A percentile compares a stretch with the other conserved stretches of the same genome.
Conservation (phyloP, 108 stramenopile species). For the Fistulifera pelliculosa region DNA sequence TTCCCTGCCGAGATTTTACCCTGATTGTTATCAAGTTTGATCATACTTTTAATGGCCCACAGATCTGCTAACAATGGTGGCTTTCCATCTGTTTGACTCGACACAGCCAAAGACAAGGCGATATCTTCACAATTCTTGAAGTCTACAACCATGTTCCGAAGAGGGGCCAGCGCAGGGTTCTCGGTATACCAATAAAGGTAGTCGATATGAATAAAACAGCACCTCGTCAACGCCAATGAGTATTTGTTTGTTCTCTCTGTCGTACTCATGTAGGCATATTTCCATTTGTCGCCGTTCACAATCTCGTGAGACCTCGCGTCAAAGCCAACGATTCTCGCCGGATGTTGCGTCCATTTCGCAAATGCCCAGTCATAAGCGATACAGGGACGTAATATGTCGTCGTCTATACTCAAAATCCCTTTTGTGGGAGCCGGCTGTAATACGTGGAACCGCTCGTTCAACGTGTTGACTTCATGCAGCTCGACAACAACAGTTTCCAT, state of each 20-base stretch:
- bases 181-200: slow-evolving; percentile 62
- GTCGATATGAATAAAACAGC: slow-evolving; percentile 64
- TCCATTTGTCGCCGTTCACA: slow-evolving; percentile 34
- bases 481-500: slow-evolving; percentile 41
- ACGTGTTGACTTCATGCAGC: slow-evolving; percentile 48
- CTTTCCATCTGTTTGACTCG: slow-evolving; percentile 50
- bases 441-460: slow-evolving; percentile 76
- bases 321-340: slow-evolving; percentile 77
- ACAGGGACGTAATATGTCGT: slow-evolving; percentile 78
- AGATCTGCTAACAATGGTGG: slow-evolving; percentile 68
- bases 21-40: slow-evolving; percentile 33
- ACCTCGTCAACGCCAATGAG: slow-evolving; percentile 58
- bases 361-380: slow-evolving; percentile 78
- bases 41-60: slow-evolving; percentile 57
- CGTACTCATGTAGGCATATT: slow-evolving; percentile 61
- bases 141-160: slow-evolving; percentile 41
- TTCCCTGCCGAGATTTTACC: slow-evolving; percentile 29
- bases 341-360: slow-evolving; percentile 61
- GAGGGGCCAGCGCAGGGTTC: slow-evolving; percentile 33
- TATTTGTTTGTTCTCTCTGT: slow-evolving; percentile 55
- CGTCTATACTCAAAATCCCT: slow-evolving; percentile 74
- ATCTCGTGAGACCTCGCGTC: slow-evolving; percentile 48
- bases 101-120: slow-evolving; percentile 73
- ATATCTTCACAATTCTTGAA: slow-evolving; percentile 82
- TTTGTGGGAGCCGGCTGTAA: slow-evolving; percentile 41